Evolutionary conservation across 495 filamentous ascomycete genomes (phyloP), one percentile per base, ranked within the genome.

Genomic region (Clavariopsis aquatica): DNA sequence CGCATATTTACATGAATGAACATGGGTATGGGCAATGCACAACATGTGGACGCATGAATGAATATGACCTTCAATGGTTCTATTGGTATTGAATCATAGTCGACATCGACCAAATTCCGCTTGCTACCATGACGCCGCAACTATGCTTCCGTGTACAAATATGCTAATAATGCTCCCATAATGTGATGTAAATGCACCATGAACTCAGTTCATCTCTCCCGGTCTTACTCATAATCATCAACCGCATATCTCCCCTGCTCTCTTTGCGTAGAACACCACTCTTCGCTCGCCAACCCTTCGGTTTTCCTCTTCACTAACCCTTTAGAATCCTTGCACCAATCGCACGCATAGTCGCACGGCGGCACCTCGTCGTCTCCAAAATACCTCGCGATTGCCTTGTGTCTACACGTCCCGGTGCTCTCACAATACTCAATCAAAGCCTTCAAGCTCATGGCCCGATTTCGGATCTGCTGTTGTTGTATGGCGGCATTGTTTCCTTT

Each of bases 341-440:
- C 93, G 72, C 93, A 98, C 10, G 93, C 92, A 76, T 82, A 91
- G 61, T 95, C 85, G 69, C 93, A 98, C 26, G 73, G 74, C 29
- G 85, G 82, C 53, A 78, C 73, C 58, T 75, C 71, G 26, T 73
- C 72, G 31, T 98, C 92, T 0, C 87, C 90, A 76, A 96, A 97
- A 66, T 96, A 93, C 52, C 82, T 82, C 47, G 84, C 87, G 65
- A 98, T 93, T 12, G 87, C 67, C 52, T 82, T 76, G 74, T 98
- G 93, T 59, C 93, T 78, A 70, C 93, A 98, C 2, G 76, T 77
- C 5, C 74, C 80, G 1, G 86, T 89, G 29, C 81, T 82, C 75
- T 98, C 92, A 73, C 92, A 95, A 73, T 96, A 98, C 22, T 80
- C 79, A 8, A 92, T 81, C 20, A 97, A 78, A 57, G 70, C 69